Evolutionary conservation across 106 monocot species (phyloP).

Genomic region (Amphibolis antarctica): DNA sequence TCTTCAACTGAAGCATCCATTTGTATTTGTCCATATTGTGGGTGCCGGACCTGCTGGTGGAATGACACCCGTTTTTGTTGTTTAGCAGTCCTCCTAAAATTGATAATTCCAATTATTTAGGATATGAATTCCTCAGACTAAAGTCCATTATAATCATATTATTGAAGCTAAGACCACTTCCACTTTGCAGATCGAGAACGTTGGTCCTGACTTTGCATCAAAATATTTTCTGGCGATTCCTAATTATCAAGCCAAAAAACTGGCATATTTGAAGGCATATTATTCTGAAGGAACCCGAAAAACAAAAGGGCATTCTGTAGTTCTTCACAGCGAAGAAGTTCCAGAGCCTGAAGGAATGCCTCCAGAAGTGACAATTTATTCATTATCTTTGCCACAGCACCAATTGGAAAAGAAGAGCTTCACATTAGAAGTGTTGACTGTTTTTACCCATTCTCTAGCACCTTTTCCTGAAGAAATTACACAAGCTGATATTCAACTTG

Average conservation of each 20-base stretch:
- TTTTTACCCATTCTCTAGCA: slow-evolving; percentile 52
- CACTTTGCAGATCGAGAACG: slow-evolving; percentile 66
- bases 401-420: slow-evolving; percentile 48
- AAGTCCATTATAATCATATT: background rate
- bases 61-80: too few species aligned
- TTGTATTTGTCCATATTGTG: too few species aligned
- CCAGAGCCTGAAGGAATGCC: slow-evolving; percentile 44
- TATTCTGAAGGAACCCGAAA: slow-evolving; percentile 52
- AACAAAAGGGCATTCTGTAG: slow-evolving; percentile 32
- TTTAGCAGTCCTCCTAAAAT: too few species aligned
- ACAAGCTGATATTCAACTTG: slow-evolving; percentile 81
- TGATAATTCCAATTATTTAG: too few species aligned
- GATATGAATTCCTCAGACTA: background rate
- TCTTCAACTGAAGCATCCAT: too few species aligned
- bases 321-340: slow-evolving; percentile 33
- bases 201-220: slow-evolving; percentile 37
- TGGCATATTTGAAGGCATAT: slow-evolving; percentile 54
- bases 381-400: slow-evolving; percentile 48
- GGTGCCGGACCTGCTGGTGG: too few species aligned
- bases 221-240: slow-evolving; percentile 67
- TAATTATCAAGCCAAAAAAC: slow-evolving; percentile 58
- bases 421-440: slow-evolving; percentile 49
- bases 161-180: background rate
- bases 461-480: slow-evolving; percentile 94
- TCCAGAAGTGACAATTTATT: slow-evolving; percentile 62